Conservation (phyloP, 257 asterid genomes). For the Rauvolfia tetraphylla region DNA sequence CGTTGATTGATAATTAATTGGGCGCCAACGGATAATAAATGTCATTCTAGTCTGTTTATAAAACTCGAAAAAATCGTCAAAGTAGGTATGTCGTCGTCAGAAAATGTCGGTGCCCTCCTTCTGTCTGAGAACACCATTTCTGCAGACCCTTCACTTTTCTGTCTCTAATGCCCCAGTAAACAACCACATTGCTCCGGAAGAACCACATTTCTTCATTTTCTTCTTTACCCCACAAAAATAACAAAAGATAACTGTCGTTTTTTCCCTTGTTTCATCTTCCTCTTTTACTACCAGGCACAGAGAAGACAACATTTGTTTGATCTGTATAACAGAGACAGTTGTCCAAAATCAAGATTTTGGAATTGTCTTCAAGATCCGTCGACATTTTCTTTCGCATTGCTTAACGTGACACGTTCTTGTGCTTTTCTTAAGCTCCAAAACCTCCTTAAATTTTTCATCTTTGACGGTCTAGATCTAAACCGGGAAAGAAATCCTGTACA, state of each 20-base stretch:
- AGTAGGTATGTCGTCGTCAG: neutral
- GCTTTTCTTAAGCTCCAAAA: conserved; percentile 5
- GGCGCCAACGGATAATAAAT: neutral
- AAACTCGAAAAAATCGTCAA: neutral
- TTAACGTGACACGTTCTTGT: neutral
- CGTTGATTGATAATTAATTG: neutral
- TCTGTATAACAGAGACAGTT: neutral
- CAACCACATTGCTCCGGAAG: neutral
- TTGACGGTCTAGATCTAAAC: conserved; percentile 16
- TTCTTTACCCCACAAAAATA: too few relatives aligned
- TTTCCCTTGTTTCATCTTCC: neutral
- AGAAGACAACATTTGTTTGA: neutral
- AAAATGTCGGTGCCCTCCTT: conserved; percentile 38
- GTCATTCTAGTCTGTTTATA: conserved; percentile 7
- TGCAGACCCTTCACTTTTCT: neutral
- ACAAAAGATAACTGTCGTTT: too few relatives aligned
- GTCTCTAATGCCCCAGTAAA: neutral
- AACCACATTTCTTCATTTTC: neutral
- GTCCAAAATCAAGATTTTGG: neutral
- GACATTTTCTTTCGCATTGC: conserved; percentile 14
- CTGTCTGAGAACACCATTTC: neutral
- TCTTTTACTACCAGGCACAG: neutral
- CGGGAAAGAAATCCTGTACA: neutral
- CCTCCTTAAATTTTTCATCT: neutral
- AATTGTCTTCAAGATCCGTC: neutral